Evolutionary conservation across 345 rosid genomes (phyloP).

Genomic region (Sonneratia caseolaris): DNA sequence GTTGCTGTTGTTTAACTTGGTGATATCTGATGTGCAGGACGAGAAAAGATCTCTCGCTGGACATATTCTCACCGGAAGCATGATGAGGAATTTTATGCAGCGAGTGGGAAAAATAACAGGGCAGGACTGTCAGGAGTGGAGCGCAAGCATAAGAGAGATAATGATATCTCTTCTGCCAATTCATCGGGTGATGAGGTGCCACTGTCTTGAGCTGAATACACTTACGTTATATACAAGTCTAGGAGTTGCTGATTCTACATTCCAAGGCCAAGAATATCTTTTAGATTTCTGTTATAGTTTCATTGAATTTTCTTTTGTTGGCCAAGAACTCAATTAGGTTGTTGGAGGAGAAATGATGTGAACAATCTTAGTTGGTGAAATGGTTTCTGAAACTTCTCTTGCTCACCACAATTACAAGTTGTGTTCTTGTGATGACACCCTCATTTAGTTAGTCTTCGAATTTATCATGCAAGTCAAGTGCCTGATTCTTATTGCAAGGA

Average conservation of each 20-base stretch:
- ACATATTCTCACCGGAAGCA: slow-evolving; percentile 23
- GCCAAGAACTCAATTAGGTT: not conserved
- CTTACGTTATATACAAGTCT: not conserved
- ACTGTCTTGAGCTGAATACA: not conserved
- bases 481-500: not conserved
- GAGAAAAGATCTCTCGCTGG: slow-evolving; percentile 32
- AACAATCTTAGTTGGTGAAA: not conserved
- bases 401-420: not conserved
- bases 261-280: not conserved
- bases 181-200: slow-evolving; percentile 41
- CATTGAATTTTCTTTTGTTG: not conserved
- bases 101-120: slow-evolving; percentile 19
- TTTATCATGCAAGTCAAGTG: not conserved
- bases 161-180: slow-evolving; percentile 23
- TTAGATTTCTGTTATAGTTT: not conserved
- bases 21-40: slow-evolving; percentile 13
- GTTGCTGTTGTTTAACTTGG: not conserved
- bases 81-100: slow-evolving; percentile 33
- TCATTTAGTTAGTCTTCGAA: not conserved
- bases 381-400: not conserved
- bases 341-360: not conserved
- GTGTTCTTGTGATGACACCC: not conserved
- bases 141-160: slow-evolving; percentile 43
- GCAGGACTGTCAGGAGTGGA: slow-evolving; percentile 27
- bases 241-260: not conserved